Evolutionary conservation across 1,139 yeast genomes (phyloP), one percentile per base, ranked within the genome.

Genomic region (Taphrina wiesneri): DNA sequence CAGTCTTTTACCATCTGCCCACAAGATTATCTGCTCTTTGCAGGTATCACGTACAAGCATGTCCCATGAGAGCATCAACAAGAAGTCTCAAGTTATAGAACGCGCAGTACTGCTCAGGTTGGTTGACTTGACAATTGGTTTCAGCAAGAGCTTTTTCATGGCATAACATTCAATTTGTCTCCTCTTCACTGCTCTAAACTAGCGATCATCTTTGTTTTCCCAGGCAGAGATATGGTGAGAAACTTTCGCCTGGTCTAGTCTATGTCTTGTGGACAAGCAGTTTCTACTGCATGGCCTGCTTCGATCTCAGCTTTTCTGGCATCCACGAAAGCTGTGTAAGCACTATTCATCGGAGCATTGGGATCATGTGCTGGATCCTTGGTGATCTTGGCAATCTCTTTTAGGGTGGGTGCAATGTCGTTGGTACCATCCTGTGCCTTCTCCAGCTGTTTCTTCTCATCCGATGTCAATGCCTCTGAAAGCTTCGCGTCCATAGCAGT

Each of bases 401-500:
- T 49, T 19, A 49, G 36, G 7, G 36, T 28, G 3, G 43, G 62
- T 19, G 53, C 52, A 9, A 56, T 30, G 32, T 56, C 62, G 28
- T 45, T 49, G 15, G 62, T 56, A 4, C 19, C 62, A 28, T 45
- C 26, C 36, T 46, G 53, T 30, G 62, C 49, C 9, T 43, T 46
- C 21, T 45, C 28, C 19, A 56, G 43, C 53, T 30, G 19, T 23
- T 45, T 45, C 28, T 45, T 41, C 26, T 56, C 62, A 1, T 28
- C 53, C 15, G 49, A 34, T 15, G 52, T 43, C n/a, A 56, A 19
- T 7, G 62, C 45, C 21, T 32, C 62, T 13, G 62, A 26, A 5
- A 56, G 17, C 26, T 56, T 43, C 21, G 30, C 52, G 21, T 56
- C 62, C 32, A 56, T 36, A 17, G 43, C 26, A 19, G 34, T 56